A percentile compares a stretch with the other conserved stretches of the same genome.
These are phyloP conservation scores for Sclerotinia subarctica DNA, from an alignment of 2,329 filamentous ascomycete genomes.

Conservation along the genomic window DNA sequence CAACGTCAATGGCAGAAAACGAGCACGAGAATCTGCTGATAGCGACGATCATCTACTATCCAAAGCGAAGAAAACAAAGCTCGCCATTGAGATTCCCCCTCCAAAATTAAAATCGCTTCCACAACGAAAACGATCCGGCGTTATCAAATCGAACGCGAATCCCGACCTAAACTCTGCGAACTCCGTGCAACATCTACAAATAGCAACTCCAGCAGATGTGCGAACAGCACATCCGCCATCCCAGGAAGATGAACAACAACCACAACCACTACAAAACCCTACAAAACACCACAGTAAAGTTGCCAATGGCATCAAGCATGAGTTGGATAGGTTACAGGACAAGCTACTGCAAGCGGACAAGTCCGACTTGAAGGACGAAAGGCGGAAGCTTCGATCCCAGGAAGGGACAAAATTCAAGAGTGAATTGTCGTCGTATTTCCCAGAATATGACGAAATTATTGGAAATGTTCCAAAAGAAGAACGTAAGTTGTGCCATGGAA, in stretches of 20 bases:
- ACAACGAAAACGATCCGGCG: constrained; percentile 27
- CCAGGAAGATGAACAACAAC: constrained; percentile 21
- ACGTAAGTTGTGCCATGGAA: constrained; percentile 52
- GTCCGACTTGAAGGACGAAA: constrained; percentile 53
- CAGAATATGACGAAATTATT: constrained; percentile 91
- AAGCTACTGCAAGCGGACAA: constrained; percentile 46
- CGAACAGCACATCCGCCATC: constrained; percentile 23
- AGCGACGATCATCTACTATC: constrained; percentile 45
- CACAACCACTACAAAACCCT: constrained; percentile 24
- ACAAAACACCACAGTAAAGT: constrained; percentile 57
- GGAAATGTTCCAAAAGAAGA: constrained; percentile 73
- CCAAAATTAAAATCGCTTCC: constrained; percentile 32
- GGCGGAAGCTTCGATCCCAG: constrained; percentile 79
- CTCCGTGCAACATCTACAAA: constrained; percentile 22
- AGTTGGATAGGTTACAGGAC: constrained; percentile 54
- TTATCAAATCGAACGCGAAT: constrained; percentile 31
- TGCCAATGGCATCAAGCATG: constrained; percentile 59
- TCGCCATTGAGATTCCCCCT: constrained; percentile 51
- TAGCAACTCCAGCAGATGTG: constrained; percentile 22
- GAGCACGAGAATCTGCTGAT: constrained; percentile 46
- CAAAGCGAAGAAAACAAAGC: constrained; percentile 49
- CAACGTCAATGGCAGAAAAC: constrained; percentile 46
- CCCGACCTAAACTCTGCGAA: constrained; percentile 30
- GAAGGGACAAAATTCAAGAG: constrained; percentile 85
- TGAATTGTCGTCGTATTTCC: constrained; percentile 85